These are phyloP conservation scores for Beta lomatogona DNA, from an alignment of 179 eudicot genomes.

Conservation along the genomic window DNA sequence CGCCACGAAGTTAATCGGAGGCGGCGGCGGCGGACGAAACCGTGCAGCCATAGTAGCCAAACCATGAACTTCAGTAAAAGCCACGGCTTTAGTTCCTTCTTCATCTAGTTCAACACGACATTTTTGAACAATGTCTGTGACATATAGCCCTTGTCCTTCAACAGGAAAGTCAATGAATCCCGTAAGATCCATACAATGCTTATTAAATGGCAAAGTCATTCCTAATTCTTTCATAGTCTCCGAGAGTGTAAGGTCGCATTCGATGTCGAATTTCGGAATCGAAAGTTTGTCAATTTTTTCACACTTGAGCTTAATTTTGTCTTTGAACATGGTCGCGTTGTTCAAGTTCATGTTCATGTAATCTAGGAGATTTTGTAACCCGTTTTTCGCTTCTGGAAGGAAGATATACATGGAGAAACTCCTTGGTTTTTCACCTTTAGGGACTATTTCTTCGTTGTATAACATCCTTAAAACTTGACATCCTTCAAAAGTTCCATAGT, in stretches of 20 bases:
- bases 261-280: conserved; percentile 40
- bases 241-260: background rate
- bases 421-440: background rate
- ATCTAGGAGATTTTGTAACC: conserved; percentile 18
- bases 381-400: conserved; percentile 17
- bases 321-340: background rate
- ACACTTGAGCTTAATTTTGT: background rate
- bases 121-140: conserved; percentile 22
- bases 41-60: too few relatives aligned
- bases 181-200: conserved; percentile 1
- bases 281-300: background rate
- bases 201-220: conserved; percentile 22
- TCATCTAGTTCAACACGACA: conserved; percentile 32
- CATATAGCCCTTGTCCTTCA: background rate
- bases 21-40: background rate
- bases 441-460: conserved; percentile 3
- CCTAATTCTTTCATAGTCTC: conserved; percentile 27
- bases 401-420: conserved; percentile 28
- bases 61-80: background rate
- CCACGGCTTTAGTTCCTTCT: conserved; percentile 38
- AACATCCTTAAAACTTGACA: conserved; percentile 21
- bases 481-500: conserved; percentile 5
- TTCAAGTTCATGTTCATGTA: background rate
- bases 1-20: conserved; percentile 29
- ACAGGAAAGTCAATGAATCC: conserved; percentile 12